Evolutionary conservation across 345 rosid species (phyloP), one percentile per base, ranked within the genome.

Genomic region (Brassica rapa): DNA sequence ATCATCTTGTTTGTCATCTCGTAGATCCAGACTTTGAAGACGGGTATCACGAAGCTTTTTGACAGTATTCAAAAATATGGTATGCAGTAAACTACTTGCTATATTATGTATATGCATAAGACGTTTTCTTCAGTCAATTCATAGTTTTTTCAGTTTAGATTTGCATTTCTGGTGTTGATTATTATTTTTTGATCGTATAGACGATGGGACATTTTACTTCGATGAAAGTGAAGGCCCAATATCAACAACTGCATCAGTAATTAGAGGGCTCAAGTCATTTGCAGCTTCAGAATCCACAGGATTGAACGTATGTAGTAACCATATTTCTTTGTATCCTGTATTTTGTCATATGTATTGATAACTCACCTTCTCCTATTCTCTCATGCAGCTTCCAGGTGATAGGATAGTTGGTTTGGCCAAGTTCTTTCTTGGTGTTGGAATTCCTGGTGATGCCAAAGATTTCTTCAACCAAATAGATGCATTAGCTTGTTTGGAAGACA

Each of bases 401-500:
- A 87, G 84, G 77, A 81, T 91, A 62, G 82, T 91, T 82, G 97
- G 98, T 71, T 74, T 96, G 85, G 97, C 97, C 25, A 93, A 87
- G 80, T 93, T 89, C 84, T 83, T 96, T 77, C 96, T 96, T 61
- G 88, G 92, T 65, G 77, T 93, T 81, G 98, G 95, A 80, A 80
- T 87, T 87, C 97, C 97, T 71, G 93, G 98, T 62, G 98, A 89
- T 85, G 86, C 89, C 68, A 88, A 89, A 76, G 97, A 93, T 80
- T 83, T 96, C 67, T 91, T 87, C 85, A 84, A 84, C 81, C 99
- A 93, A 85, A 81, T 96, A 46, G 91, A 90, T 70, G 90, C 99
- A 14, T 84, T 96, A 73, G 89, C 95, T 77, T 84, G 81, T 82
- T 81, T 96, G 82, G 98, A 96, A 84, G 87, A 75, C 82, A 91